Evolutionary conservation across 1,284 basidiomycete species (phyloP), one percentile per base, ranked within the genome.

Genomic region (Moesziomyces sp.): DNA sequence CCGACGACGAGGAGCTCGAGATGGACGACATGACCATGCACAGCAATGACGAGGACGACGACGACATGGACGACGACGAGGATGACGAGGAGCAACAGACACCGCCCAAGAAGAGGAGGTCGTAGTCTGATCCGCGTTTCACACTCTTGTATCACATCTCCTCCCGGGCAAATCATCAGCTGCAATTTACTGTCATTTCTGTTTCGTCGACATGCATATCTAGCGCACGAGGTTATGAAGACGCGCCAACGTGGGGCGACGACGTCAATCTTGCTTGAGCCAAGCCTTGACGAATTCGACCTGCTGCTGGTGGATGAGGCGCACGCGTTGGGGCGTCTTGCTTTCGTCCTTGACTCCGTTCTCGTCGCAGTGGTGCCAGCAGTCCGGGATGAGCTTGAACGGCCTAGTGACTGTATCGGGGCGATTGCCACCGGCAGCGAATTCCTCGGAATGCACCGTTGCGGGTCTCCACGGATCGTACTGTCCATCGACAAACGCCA

Each of bases 401-500:
- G 95, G 95, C 52, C 88, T 87, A 19, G 89, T 76, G 14, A 90
- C 84, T 0, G 92, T 93, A 84, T 94, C 92, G 45, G 87, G 83
- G 35, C 94, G 87, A 46, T 88, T 86, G 7, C 86, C 85, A 0
- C 93, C 93, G 53, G 92, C 88, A 2, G 78, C 78, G 8, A 71
- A 84, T 57, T 84, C 79, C 52, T 91, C 88, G 69, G 91, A 92
- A 81, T 95, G 93, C 0, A 93, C 93, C 1, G 94, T 88, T 66
- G 90, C 90, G 0, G 92, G 92, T 65, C 91, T 88, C 94, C 94
- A 97, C 4, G 94, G 94, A 84, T 96, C 78, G 47, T 90, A 88
- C 87, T 92, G 90, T 16, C 92, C 92, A 76, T 93, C 92, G 69
- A 97, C 91, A 77, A 96, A 90, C 0, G 94, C 94, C 52, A 97